Evolutionary conservation across 352 stramenopile genomes (phyloP), one percentile per base, ranked within the genome.

Genomic region (Thraustotheca clavata): DNA sequence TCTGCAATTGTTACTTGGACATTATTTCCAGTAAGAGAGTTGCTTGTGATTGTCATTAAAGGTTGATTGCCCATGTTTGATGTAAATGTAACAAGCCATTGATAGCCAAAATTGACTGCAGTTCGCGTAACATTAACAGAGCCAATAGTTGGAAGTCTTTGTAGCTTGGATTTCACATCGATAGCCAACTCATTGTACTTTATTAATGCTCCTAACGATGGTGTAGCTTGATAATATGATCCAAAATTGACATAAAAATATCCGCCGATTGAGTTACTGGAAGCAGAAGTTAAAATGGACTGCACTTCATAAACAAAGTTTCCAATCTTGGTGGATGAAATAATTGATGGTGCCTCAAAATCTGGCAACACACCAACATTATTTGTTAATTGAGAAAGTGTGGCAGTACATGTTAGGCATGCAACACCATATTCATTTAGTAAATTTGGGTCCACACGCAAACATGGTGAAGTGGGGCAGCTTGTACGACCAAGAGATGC

Each of bases 101-200:
- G 86, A 20, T 68, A 74, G 5, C 83, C 83, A 35, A 76, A 86
- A 18, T 70, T 27, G 1, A 49, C 50, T 3, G 59, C 48, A 1
- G 39, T 62, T 5, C 73, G 75, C 16, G 76, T 84, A 29, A 92
- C 78, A 41, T 87, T 87, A 26, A 90, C 32, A 3, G 72, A 72
- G 1, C 83, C 83, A 26, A 90, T 68, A 0, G 80, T 83, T 27
- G 83, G 70, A 0, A 92, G 26, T 22, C 72, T 81, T 49, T 92
- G 76, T 1, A 92, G 69, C 48, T 89, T 92, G 4, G 80, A 84
- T 38, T 80, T 75, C n/a, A 92, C 72, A 43, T 92, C 83, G 0
- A 59, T 60, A 18, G 79, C 77, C 7, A 79, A 89, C 41, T 92
- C 83, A 40, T 89, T 77, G 60, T 72, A 78, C 62, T 87, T 86